These are phyloP conservation scores for Alternaria conjuncta DNA, from an alignment of 2,329 filamentous ascomycete species.

Conservation along the genomic window DNA sequence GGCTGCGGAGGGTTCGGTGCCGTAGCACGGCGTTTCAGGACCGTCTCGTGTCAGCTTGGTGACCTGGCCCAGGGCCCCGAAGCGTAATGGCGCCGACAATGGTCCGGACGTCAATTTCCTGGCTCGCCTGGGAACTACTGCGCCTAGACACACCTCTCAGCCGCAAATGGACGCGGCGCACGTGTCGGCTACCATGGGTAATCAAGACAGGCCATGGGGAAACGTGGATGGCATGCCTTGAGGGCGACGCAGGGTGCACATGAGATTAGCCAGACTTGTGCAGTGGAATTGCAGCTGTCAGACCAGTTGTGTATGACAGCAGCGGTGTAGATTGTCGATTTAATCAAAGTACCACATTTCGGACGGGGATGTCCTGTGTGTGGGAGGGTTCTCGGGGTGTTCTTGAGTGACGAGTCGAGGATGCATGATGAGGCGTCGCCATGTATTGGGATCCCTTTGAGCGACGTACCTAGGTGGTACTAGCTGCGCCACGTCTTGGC, in stretches of 20 bases:
- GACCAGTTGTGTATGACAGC: neutral
- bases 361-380: neutral
- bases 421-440: conserved; percentile 1
- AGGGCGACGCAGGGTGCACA: neutral
- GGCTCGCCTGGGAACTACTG: conserved; percentile 9
- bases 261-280: neutral
- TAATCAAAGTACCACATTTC: neutral
- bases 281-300: neutral
- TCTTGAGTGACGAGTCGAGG: neutral
- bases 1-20: conserved; percentile 20
- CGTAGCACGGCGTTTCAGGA: conserved; percentile 39
- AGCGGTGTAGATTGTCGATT: neutral
- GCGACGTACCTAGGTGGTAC: neutral
- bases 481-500: neutral
- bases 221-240: conserved; percentile 1
- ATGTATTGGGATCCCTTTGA: neutral
- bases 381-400: neutral
- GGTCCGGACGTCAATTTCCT: neutral
- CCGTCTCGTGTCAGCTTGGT: conserved; percentile 32
- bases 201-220: neutral
- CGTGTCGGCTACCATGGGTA: neutral
- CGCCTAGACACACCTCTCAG: neutral
- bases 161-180: neutral
- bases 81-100: conserved; percentile 9
- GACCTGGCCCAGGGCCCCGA: conserved; percentile 5